Evolutionary conservation across 2,329 filamentous ascomycete genomes (phyloP), one percentile per base, ranked within the genome.

Genomic region (Exserohilum rostratum): DNA sequence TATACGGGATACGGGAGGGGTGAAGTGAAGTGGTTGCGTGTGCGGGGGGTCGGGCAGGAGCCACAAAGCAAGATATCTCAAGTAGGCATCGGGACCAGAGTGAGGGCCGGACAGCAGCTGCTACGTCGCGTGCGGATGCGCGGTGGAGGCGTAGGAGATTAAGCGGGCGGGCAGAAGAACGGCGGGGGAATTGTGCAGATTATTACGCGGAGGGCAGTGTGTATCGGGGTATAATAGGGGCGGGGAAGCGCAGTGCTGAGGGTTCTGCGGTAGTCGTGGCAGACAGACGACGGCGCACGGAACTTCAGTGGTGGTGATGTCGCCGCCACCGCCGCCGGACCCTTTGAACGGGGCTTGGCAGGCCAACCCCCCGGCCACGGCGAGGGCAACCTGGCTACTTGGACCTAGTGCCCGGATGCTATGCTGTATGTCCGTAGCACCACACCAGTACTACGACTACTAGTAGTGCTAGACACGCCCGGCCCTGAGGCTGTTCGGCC

Each of bases 1-100:
- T 46, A 48, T 35, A 20, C 20, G 35, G 34, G 31, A 20, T 45
- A 45, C 7, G 34, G 48, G 48, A 35, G 39, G 29, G 22, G n/a
- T 29, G 38, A 37, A 52, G 46, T 15, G 45, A 35, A 38, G 12
- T 37, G 20, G 31, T 45, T 11, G 40, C 38, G 18, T 25, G 47
- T 37, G 33, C 45, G 39, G 29, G 6, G 22, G 40, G 44, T 55
- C 42, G 53, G 61, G 66, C 65, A 55, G 57, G 45, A 61, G 64
- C 67, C 66, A 58, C 55, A 53, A 34, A 35, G 31, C 15, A n/a
- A 35, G 47, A 3, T 34, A 43, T 2, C 56, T 72, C 65, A 72
- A 50, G 63, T 57, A 65, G 49, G 53, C 69, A 72, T 72, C 39
- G 62, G 61, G 49, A 44, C 38, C 27, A 18, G 12, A 17, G 49